Evolutionary conservation across 805 yeast genomes (phyloP).

Genomic region (Saturnispora dispora): DNA sequence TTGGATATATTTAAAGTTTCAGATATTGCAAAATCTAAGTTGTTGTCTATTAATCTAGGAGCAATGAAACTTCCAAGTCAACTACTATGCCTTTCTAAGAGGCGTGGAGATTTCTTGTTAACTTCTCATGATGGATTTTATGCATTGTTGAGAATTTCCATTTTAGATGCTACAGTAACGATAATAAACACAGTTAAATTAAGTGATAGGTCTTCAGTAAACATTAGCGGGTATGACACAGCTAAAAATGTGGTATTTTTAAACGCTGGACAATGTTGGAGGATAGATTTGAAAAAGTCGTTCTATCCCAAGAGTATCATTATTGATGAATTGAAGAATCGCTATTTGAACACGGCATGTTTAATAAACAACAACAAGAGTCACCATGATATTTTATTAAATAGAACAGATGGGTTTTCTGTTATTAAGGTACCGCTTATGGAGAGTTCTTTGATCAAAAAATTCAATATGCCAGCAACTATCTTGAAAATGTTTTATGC

Average conservation of each 20-base stretch:
- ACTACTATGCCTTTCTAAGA: neutral
- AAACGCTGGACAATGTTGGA: constrained; percentile 22
- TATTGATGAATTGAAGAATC: constrained; percentile 15
- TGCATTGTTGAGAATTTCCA: neutral
- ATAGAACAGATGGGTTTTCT: neutral
- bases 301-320: constrained; percentile 21
- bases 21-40: neutral
- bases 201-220: constrained; percentile 17
- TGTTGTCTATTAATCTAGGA: neutral
- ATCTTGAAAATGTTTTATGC: constrained; percentile 24
- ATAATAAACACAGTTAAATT: neutral
- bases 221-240: constrained; percentile 9
- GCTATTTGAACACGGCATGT: neutral
- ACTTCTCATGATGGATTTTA: constrained; percentile 22
- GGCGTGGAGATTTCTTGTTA: constrained; percentile 7
- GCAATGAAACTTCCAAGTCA: neutral
- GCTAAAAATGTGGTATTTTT: constrained; percentile 13
- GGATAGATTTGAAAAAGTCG: constrained; percentile 17
- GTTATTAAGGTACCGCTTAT: neutral
- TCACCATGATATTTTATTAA: neutral
- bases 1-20: neutral
- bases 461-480: constrained; percentile 2
- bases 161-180: neutral
- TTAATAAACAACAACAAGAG: neutral
- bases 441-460: neutral